Evolutionary conservation across 768 basidiomycete species (phyloP).

Genomic region (Lyophyllum decastes): DNA sequence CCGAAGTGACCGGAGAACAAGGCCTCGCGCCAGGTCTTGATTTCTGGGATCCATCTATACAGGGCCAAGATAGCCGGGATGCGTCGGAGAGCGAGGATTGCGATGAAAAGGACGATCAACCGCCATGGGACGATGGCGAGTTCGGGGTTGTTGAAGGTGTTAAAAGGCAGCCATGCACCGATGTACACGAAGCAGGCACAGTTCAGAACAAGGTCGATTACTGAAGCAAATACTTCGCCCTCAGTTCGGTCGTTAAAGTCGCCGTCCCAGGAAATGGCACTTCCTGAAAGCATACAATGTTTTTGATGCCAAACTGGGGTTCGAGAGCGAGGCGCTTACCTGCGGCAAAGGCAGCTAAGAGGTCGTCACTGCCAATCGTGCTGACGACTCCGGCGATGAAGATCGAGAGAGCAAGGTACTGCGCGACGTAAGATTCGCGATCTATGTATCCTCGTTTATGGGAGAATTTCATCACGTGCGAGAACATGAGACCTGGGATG

Average conservation of each 20-base stretch:
- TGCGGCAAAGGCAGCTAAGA: conserved; percentile 86
- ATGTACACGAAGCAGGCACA: conserved; percentile 82
- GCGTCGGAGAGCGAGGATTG: conserved; percentile 73
- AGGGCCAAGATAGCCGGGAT: conserved; percentile 78
- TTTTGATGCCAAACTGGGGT: conserved; percentile 9
- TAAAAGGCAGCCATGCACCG: conserved; percentile 85
- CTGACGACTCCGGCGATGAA: conserved; percentile 80
- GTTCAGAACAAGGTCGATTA: conserved; percentile 86
- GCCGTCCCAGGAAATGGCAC: conserved; percentile 88
- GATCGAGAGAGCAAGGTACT: conserved; percentile 73
- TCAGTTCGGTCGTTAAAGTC: conserved; percentile 80
- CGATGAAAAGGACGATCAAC: conserved; percentile 64
- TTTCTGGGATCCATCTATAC: conserved; percentile 87
- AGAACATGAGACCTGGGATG: conserved; percentile 60
- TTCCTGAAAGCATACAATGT: neutral
- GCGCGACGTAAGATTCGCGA: conserved; percentile 85
- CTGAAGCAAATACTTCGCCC: conserved; percentile 84
- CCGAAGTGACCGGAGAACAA: conserved; percentile 93
- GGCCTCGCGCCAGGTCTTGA: conserved; percentile 82
- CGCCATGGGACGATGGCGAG: conserved; percentile 72
- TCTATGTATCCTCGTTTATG: conserved; percentile 67
- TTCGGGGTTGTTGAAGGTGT: conserved; percentile 51
- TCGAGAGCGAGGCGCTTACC: conserved; percentile 38
- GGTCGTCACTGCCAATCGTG: conserved; percentile 82
- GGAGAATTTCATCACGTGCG: conserved; percentile 70